Evolutionary conservation across 305 asterid species (phyloP).

Genomic region (Fraxinus baroniana): DNA sequence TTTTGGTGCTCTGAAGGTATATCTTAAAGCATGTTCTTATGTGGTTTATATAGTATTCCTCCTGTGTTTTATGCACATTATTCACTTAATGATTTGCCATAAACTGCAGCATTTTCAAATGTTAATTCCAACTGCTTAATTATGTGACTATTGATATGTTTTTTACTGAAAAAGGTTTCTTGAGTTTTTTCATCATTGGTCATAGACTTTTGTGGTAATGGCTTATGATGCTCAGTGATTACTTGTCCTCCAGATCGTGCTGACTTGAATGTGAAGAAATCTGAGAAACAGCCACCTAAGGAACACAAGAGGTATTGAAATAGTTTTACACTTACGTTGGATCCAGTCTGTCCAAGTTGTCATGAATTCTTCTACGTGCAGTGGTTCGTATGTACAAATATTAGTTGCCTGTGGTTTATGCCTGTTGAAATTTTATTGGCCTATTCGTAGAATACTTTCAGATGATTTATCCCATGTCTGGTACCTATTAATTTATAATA

Average conservation of each 20-base stretch:
- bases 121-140: not conserved
- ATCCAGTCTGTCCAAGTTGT: not conserved
- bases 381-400: not conserved
- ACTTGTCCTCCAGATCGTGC: slow-evolving; percentile 19
- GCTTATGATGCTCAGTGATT: not conserved
- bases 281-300: slow-evolving; percentile 45
- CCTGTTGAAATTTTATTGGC: not conserved
- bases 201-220: not conserved
- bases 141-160: not conserved
- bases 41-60: not conserved
- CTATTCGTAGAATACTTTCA: not conserved
- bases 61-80: not conserved
- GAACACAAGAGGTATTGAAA: slow-evolving; percentile 51
- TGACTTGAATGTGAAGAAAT: slow-evolving; percentile 46
- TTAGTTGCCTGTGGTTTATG: not conserved
- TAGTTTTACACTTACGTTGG: not conserved
- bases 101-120: not conserved
- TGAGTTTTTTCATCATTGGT: not conserved
- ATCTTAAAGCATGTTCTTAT: not conserved
- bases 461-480: not conserved
- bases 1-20: slow-evolving; percentile 44
- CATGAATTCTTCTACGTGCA: not conserved
- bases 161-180: not conserved
- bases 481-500: too few relatives aligned
- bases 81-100: not conserved